phyloP scores from a whole-genome alignment of 306 rosid genomes.

The Hylodesmum podocarpum region DNA sequence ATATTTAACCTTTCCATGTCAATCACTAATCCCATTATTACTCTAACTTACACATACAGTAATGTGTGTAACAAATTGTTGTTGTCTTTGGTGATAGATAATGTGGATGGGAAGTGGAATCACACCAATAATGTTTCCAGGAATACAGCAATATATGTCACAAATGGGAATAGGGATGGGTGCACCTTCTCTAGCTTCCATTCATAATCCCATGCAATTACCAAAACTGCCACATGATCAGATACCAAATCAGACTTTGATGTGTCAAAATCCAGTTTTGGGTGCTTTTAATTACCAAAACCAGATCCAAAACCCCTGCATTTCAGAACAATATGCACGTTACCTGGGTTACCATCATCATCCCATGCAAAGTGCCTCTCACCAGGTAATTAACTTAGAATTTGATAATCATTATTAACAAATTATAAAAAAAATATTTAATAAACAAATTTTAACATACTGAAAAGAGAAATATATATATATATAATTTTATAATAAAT shows the following conservation, averaged over 20 bases:
- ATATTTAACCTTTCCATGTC: too few species aligned
- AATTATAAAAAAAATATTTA: too few species aligned
- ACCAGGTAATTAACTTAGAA: conserved; percentile 58
- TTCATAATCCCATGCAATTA: conserved; percentile 52
- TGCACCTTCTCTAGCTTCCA: conserved; percentile 53
- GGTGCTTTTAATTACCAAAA: conserved; percentile 59
- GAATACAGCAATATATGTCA: conserved; percentile 64
- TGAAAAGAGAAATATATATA: too few species aligned
- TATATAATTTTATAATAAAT: too few species aligned
- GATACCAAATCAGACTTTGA: conserved; percentile 48
- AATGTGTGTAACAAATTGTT: conserved; percentile 1
- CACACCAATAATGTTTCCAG: conserved; percentile 80
- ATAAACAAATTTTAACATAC: too few species aligned
- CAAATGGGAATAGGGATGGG: conserved; percentile 63
- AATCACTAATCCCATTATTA: too few species aligned
- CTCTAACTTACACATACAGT: background rate
- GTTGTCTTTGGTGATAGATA: conserved; percentile 48
- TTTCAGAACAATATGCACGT: conserved; percentile 66
- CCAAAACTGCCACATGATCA: conserved; percentile 53
- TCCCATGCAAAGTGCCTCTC: conserved; percentile 59
- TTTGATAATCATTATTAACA: too few species aligned
- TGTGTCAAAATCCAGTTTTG: conserved; percentile 57
- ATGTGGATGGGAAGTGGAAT: conserved; percentile 92
- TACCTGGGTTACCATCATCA: conserved; percentile 81
- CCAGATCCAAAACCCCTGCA: conserved; percentile 60